Evolutionary conservation across 2,329 filamentous ascomycete genomes (phyloP), one percentile per base, ranked within the genome.

Genomic region (Microthyrium microscopicum): DNA sequence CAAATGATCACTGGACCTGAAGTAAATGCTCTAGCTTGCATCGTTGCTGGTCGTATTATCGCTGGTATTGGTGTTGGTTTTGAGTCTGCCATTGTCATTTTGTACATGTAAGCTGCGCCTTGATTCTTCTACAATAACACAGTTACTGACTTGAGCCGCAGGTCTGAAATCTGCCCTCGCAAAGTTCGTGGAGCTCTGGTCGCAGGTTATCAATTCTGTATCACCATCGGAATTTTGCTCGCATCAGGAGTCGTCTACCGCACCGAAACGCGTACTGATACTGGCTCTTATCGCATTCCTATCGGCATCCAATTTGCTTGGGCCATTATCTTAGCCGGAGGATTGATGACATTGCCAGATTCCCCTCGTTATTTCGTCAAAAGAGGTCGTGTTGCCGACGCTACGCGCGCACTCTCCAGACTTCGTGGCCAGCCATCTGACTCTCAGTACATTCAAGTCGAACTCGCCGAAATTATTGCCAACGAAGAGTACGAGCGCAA

Each of bases 321-420:
- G 77, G 81, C 78, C 31, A 18, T 84, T 26, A 76, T 91, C 42
- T 73, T 92, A 15, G 79, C 58, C 22, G 50, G 47, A 30, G 83
- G 83, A 48, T 68, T 91, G 19, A 54, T 84, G 43, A 55, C 82
- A 48, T 73, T 92, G 5, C 83, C 83, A 37, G 83, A 91, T 54
- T 87, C 81, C 0, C 83, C 83, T 32, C 77, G 83, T 49, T 91
- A 75, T 66, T 87, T 70, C 48, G 78, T 92, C 58, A 83, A 81
- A 65, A 76, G 74, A 54, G 77, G 77, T 36, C 61, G 71, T 40
- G 62, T 82, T 33, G 70, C 75, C 26, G 50, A 64, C 36, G 83
- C 82, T 21, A 66, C 73, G 38, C 40, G 55, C 1, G 59, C 71
- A 8, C 67, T 92, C 5, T 56, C 69, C 37, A 68, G 65, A 38